Base-by-base conservation (phyloP, 1,284 basidiomycete species). In the Trametes pubescens region DNA sequence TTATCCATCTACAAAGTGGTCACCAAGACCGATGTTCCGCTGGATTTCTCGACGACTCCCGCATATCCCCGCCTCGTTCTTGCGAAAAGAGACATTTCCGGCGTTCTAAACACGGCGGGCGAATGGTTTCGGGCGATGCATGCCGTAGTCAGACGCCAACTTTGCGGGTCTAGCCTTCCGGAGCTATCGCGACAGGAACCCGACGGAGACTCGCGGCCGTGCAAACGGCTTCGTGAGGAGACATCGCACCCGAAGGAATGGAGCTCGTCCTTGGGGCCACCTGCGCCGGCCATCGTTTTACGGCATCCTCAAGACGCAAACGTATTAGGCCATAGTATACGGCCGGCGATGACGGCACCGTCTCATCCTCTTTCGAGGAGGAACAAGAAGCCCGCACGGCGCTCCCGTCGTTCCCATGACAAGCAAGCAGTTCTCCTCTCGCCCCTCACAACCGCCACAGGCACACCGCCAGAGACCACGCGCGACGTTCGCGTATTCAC, bases 1-100 rank as follows among this genome's bases (percentile, higher is more conserved):
- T 9, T 51, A 9, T 1, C 7, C n/a, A 24, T 62, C 21, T 51
- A 32, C 22, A 16, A 46, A 29, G 53, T 57, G 18, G 61, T 57
- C 8, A 32, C 10, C 13, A 35, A 29, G 29, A 49, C 14, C 9
- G 21, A 49, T 21, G 13, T 57, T 21, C 61, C 56, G 4, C n/a
- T 24, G 1, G 29, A 53, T 4, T 63, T 63, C 40, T 63, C 61
- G 1, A 13, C 8, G 21, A 11, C 22, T 3, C 59, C 59, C 8
- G 38, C 53, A 1, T 55, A 49, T 40, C 54, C 54, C 35, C 59
- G 54, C 26, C 35, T 62, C 5, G 61, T 62, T 5, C 55, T 57
- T 14, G 55, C 53, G 0, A 21, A 51, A 2, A 47, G 38, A 1
- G 60, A 62, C 34, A 34, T 57, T 13, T 49, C 53, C 0, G 48